Evolutionary conservation across 441 rosid genomes (phyloP), one percentile per base, ranked within the genome.

Genomic region (Melastoma candidum): DNA sequence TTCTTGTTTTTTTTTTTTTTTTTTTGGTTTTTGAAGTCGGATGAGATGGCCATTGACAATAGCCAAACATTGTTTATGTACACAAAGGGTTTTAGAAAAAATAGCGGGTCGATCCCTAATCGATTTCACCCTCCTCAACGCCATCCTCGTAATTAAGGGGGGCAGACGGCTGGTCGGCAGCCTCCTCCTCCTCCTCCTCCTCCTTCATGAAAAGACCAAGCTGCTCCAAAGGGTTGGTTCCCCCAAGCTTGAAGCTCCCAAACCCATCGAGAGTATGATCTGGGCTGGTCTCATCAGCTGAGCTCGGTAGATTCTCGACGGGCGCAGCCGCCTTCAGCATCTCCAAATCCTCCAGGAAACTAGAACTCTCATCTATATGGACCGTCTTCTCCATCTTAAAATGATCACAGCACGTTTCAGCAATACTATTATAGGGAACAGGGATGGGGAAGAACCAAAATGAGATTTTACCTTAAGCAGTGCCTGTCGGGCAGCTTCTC

Each of bases 121-220:
- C 78, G 9, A 75, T 80, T 62, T 89, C 93, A 29, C 93, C 97
- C 72, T 83, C 97, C 69, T 84, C 97, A 0, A 77, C 62, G 13
- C 82, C 93, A n/a, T 69, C 57, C 11, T 54, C 62, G 13, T 58
- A 63, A 64, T 29, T 66, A 14, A 59, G 54, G 53, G 58, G 47
- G 27, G 57, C 51, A 17, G 63, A 68, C 6, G 74, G 81, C 57
- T 29, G 5, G 36, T 3, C 96, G 2, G 70, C 68, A 2, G 70
- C 67, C 46, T 85, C 95, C 50, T 92, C 97, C 47, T 85, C 93
- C 11, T 83, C 87, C 0, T 82, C 84, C 25, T 83, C 92, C 26
- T 68, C 64, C 70, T 78, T 83, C 82, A 81, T 83, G 73, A 73
- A 83, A 71, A 82, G 47, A 47, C 85, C 89, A 7, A 82, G 78